Conservation (phyloP, 192 early-diverging fungal genomes). For the Umbelopsis ramanniana region DNA sequence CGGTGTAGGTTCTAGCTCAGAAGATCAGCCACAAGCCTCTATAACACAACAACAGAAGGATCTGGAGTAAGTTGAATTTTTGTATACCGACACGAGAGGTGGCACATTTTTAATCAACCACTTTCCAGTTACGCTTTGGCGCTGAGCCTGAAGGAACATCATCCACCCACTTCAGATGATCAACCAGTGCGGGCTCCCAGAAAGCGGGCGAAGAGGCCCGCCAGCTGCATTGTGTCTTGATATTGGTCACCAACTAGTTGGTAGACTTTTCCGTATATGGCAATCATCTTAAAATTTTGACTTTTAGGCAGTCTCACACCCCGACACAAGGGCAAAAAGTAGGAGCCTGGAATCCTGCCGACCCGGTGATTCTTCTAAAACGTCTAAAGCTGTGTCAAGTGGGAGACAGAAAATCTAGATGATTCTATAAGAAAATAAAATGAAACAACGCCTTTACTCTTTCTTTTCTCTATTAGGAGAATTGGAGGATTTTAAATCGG, state of each 20-base stretch:
- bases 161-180: neutral
- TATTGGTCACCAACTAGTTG: neutral
- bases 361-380: neutral
- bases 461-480: too few relatives aligned
- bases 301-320: constrained; percentile 12
- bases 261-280: constrained; percentile 1
- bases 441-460: too few relatives aligned
- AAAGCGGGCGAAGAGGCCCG: neutral
- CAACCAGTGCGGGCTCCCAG: neutral
- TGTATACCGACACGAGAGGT: neutral
- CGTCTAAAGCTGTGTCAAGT: neutral
- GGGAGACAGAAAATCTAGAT: neutral
- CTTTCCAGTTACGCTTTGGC: constrained; percentile 5
- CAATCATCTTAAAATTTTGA: constrained; percentile 5
- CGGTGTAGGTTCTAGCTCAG: neutral
- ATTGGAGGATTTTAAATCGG: neutral
- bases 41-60: neutral
- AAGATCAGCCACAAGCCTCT: neutral
- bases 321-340: neutral
- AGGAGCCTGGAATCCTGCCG: constrained; percentile 18
- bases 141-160: neutral
- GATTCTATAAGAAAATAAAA: too few relatives aligned
- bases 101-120: neutral
- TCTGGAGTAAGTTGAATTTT: neutral
- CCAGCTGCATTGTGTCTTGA: constrained; percentile 1